Evolutionary conservation across 306 rosid species (phyloP), one percentile per base, ranked within the genome.

Genomic region (Amphicarpaea edgeworthii): DNA sequence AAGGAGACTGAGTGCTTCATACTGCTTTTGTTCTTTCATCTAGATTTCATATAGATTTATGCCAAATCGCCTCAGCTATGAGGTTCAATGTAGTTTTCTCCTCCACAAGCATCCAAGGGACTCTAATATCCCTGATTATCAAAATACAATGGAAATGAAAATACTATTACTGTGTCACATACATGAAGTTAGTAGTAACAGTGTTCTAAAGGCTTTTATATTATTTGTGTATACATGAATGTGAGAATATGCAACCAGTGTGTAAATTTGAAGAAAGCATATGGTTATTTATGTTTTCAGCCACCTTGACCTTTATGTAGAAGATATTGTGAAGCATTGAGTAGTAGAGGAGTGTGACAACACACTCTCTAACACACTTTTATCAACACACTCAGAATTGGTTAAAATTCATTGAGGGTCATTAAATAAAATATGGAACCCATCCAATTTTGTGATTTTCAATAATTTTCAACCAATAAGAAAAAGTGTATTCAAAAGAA

Each of bases 181-280:
- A 23, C 54, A 17, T 62, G 4, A 19, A 32, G 16, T 60, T 47
- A 34, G 70, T 6, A 23, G 64, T 17, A 12, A 3, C 1, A 23
- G 0, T 21, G 21, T 55, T 55, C 62, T 55, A 3, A 21, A 21
- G n/a, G 8, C 16, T 58, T 1, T 28, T 58, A 17, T 23, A 55
- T 55, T 42, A 12, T 26, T 53, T 20, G 58, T 50, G 57, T 8
- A 16, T 50, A 50, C 58, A 19, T 51, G 59, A 14, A n/a, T 78
- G 16, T 24, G 42, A 59, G 12, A 23, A 15, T 34, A 43, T 55
- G 47, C 20, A 59, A 38, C 26, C 43, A 47, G 4, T 24, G 51
- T 55, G 24, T 23, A 57, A 59, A 62, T 83, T 68, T 69, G 64
- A 2, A 24, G 37, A 53, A 70, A 63, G 16, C 3, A 10, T 67